Percentiles rank a stretch among this genome's conserved stretches.
phyloP scores from a whole-genome alignment of 305 asterid genomes.

The Fraxinus nigra region DNA sequence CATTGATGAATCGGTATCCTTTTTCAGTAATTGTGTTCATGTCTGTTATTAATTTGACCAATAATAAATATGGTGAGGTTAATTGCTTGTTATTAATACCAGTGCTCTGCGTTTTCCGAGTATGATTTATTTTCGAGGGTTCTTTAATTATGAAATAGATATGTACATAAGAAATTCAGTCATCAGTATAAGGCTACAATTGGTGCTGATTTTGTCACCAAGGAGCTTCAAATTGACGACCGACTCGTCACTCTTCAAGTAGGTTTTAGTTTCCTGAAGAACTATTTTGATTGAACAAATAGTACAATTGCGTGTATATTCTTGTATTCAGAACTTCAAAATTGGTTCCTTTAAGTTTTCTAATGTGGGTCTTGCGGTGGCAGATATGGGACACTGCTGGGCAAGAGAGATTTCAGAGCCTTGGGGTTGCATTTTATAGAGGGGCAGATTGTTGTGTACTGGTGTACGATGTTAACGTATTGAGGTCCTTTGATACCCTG shows the following conservation, averaged over 20 bases:
- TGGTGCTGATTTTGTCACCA: conserved; percentile 98
- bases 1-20: conserved; percentile 99
- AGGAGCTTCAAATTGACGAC: conserved; percentile 94
- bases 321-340: not conserved
- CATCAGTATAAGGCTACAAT: conserved; percentile 98
- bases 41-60: not conserved
- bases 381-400: conserved; percentile 99
- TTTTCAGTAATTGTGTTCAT: conserved; percentile 13
- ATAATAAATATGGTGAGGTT: not conserved
- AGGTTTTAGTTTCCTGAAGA: conserved; percentile 26
- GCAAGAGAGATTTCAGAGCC: conserved; percentile 98
- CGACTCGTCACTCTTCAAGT: conserved; percentile 94
- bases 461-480: conserved; percentile 87
- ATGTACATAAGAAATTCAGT: conserved; percentile 93
- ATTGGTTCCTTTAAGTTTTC: not conserved
- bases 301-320: not conserved
- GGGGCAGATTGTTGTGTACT: conserved; percentile 97
- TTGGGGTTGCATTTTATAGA: conserved; percentile 93
- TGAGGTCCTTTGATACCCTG: conserved; percentile 88
- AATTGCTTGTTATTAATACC: not conserved
- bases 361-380: conserved; percentile 20
- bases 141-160: conserved; percentile 56
- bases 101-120: not conserved
- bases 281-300: not conserved
- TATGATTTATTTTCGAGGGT: not conserved